A percentile compares a stretch with the other conserved stretches of the same genome.
These are phyloP conservation scores for Eucalyptus pauciflora DNA, from an alignment of 345 rosid species.

Conservation along the genomic window DNA sequence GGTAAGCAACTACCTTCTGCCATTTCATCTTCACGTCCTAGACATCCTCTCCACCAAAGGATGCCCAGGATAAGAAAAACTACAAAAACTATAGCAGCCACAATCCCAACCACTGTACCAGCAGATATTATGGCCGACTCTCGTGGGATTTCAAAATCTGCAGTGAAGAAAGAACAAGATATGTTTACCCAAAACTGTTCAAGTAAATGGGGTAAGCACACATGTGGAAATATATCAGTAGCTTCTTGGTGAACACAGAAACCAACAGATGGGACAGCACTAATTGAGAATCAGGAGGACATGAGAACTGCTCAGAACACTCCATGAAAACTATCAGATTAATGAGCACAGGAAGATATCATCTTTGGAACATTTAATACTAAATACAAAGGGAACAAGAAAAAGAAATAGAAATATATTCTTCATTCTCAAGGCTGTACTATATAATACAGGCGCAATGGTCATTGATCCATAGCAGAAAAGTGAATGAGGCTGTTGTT, in stretches of 20 bases:
- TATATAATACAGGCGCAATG: background rate
- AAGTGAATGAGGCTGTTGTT: background rate
- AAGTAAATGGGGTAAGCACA: too few relatives aligned
- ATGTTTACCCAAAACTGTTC: too few relatives aligned
- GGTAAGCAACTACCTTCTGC: background rate
- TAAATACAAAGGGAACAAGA: background rate
- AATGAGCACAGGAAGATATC: background rate
- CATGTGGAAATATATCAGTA: too few relatives aligned
- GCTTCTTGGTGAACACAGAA: too few relatives aligned
- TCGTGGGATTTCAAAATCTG: background rate
- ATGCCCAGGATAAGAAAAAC: background rate
- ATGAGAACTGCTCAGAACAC: too few relatives aligned
- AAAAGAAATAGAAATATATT: background rate
- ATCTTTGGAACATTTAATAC: background rate
- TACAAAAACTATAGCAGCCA: background rate
- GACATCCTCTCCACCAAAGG: slow-evolving; percentile 3
- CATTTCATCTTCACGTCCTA: background rate
- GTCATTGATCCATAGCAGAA: background rate
- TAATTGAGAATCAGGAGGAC: too few relatives aligned
- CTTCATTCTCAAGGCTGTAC: background rate
- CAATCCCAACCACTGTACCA: background rate
- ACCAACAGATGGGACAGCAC: too few relatives aligned
- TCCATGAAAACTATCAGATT: background rate
- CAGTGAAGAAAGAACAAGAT: background rate
- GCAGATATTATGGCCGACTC: background rate